A percentile compares a stretch with the other conserved stretches of the same genome.
phyloP scores from a whole-genome alignment of 768 basidiomycete genomes.

The Leucogyrophana mollusca region DNA sequence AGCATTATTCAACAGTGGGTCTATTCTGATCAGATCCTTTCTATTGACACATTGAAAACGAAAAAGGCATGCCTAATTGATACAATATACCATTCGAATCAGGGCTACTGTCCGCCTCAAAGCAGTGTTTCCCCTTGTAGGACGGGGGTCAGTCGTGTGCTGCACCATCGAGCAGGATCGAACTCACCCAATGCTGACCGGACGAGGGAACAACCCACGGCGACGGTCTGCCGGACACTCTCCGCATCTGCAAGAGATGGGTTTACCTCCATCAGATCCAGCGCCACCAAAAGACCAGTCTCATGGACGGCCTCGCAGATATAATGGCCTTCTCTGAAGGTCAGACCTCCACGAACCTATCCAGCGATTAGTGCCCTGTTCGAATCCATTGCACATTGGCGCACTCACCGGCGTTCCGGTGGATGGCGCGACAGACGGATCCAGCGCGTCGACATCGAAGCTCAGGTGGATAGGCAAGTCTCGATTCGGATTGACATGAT shows the following conservation, averaged over 20 bases:
- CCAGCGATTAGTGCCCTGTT: not conserved
- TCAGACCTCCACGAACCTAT: conserved; percentile 89
- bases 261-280: conserved; percentile 99
- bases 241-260: conserved; percentile 81
- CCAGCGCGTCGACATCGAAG: conserved; percentile 95
- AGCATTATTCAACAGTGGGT: no score
- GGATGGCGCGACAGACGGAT: conserved; percentile 86
- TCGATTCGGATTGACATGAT: conserved; percentile 86
- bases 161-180: not conserved
- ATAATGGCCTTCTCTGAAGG: conserved; percentile 98
- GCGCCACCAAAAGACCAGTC: conserved; percentile 86
- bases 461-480: conserved; percentile 89
- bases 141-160: conserved; percentile 6
- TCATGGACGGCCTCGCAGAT: conserved; percentile 92
- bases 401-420: conserved; percentile 82
- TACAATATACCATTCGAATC: not conserved
- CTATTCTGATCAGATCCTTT: not conserved
- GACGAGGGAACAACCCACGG: conserved; percentile 84
- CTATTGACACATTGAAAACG: not conserved
- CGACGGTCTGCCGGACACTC: conserved; percentile 83
- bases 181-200: conserved; percentile 76
- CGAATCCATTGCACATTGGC: not conserved
- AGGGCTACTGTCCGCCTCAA: conserved; percentile 7
- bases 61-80: not conserved
- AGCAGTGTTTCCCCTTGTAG: conserved; percentile 33